Base-by-base conservation (phyloP, 208 protist genomes). In the Wallacemonas sp. region DNA sequence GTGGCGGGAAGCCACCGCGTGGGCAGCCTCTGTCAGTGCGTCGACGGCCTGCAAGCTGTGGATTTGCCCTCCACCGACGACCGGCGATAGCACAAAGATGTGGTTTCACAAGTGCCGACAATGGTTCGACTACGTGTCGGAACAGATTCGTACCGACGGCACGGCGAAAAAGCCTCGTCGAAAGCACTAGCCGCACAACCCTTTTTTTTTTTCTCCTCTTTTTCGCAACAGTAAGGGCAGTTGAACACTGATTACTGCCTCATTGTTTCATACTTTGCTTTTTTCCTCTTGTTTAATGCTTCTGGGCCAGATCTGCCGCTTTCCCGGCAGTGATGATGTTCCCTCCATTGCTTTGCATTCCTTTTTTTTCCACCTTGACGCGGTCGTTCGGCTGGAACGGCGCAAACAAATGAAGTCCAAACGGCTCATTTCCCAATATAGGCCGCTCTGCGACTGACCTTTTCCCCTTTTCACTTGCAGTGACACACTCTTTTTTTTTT, bases 51-150 rank as follows among this genome's bases (percentile, higher is more conserved):
- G n/a, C 50, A 38, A 63, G 27, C 12, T 41, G 10, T 73, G 68
- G 68, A 34, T 73, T 41, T 63, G 48, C 54, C 68, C 68, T 15
- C 68, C 68, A 19, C 68, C 68, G 9, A 73, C 68, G 41, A 73
- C 68, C 2, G 68, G 44, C 22, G 52, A n/a, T 38, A 53, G 19
- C 21, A 53, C 68, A 1, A 53, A 46, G 19, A 61, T 46, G 32
- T 73, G 68, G 68, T 21, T 41, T 2, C 17, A 19, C 21, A 33
- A 26, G 33, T 52, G 50, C 55, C 37, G 46, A 15, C 41, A 38
- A 37, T 74, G 68, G 68, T 66, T 60, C 30, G 34, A 4, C 19
- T 61, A 46, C 45, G 66, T 63, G 13, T 17, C n/a, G 0, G n/a
- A 24, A 24, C 45, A 66, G 39, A 21, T 66, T 1, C 46, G 50